Percentiles rank a stretch among this genome's conserved stretches.
phyloP scores from a whole-genome alignment of 192 early-diverging fungal species.

The Powellomyces hirtus region DNA sequence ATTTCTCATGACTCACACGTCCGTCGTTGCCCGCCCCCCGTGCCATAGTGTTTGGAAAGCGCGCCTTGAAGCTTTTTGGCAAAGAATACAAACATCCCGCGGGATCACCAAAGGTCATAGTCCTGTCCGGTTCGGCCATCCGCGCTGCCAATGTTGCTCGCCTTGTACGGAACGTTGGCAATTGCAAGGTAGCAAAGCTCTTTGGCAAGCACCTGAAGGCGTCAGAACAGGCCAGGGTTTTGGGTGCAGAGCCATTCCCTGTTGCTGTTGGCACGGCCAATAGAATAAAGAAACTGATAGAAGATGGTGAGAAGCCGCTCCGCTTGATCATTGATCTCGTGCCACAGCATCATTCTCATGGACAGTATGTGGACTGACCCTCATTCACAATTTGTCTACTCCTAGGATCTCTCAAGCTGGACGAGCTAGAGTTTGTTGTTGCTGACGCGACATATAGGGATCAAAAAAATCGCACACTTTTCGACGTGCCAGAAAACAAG shows the following conservation, averaged over 20 bases:
- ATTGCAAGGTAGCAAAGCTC: constrained; percentile 66
- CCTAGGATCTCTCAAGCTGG: constrained; percentile 53
- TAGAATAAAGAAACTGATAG: constrained; percentile 59
- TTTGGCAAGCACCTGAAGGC: constrained; percentile 80
- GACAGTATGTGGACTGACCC: too few relatives aligned
- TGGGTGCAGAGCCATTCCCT: constrained; percentile 49
- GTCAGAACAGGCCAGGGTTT: constrained; percentile 60
- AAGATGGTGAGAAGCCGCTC: constrained; percentile 52
- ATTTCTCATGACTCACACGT: too few relatives aligned
- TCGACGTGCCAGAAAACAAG: constrained; percentile 61
- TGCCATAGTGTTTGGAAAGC: constrained; percentile 10
- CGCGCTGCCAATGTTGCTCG: constrained; percentile 61
- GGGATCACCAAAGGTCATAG: constrained; percentile 47
- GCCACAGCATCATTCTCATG: too few relatives aligned
- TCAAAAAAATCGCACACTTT: constrained; percentile 57
- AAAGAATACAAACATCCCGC: constrained; percentile 27
- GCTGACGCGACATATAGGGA: constrained; percentile 56
- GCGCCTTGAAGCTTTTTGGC: constrained; percentile 12
- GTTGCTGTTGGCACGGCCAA: constrained; percentile 72
- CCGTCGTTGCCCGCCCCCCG: neutral
- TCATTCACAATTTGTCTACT: too few relatives aligned
- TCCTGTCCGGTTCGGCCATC: constrained; percentile 62
- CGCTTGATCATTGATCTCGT: too few relatives aligned
- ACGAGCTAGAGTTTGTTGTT: constrained; percentile 59
- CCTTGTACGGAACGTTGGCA: constrained; percentile 49